phyloP scores from a whole-genome alignment of 1,284 basidiomycete species.

The Ustilago hordei region DNA sequence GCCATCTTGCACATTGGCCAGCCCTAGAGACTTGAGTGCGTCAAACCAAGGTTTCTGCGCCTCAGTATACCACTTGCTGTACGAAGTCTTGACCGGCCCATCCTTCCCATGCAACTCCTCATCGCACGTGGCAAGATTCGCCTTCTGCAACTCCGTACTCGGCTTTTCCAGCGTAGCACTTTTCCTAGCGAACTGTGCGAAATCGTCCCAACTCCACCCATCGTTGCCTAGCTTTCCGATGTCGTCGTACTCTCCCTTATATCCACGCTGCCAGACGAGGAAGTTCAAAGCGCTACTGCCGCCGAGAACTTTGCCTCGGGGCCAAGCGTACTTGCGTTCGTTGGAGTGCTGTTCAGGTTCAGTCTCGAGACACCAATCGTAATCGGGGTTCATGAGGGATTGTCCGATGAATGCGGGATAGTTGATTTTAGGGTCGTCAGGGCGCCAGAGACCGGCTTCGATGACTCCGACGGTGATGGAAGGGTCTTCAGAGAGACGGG shows the following conservation, averaged over 20 bases:
- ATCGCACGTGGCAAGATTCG: slow-evolving; percentile 49
- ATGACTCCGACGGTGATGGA: slow-evolving; percentile 56
- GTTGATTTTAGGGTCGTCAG: slow-evolving; percentile 56
- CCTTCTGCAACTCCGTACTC: slow-evolving; percentile 43
- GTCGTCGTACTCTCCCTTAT: slow-evolving; percentile 57
- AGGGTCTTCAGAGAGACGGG: slow-evolving; percentile 52
- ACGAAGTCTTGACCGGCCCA: slow-evolving; percentile 52
- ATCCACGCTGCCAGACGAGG: slow-evolving; percentile 59
- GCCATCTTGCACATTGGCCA: slow-evolving; percentile 42
- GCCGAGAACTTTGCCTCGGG: slow-evolving; percentile 50
- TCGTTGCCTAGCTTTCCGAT: slow-evolving; percentile 52
- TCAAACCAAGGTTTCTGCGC: slow-evolving; percentile 56
- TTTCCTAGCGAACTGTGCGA: slow-evolving; percentile 40
- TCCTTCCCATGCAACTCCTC: slow-evolving; percentile 44
- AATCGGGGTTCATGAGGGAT: slow-evolving; percentile 55
- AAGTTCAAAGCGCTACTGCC: slow-evolving; percentile 71
- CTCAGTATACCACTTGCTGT: slow-evolving; percentile 56
- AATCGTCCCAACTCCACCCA: slow-evolving; percentile 59
- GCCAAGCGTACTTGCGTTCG: slow-evolving; percentile 52
- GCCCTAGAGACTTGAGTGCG: slow-evolving; percentile 49
- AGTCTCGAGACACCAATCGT: slow-evolving; percentile 54
- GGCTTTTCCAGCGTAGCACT: slow-evolving; percentile 40
- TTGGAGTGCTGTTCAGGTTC: slow-evolving; percentile 50
- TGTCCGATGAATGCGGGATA: slow-evolving; percentile 54
- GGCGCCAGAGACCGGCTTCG: slow-evolving; percentile 57